phyloP scores from a whole-genome alignment of 164 flowering plant genomes.

The Chimonanthus praecox region DNA sequence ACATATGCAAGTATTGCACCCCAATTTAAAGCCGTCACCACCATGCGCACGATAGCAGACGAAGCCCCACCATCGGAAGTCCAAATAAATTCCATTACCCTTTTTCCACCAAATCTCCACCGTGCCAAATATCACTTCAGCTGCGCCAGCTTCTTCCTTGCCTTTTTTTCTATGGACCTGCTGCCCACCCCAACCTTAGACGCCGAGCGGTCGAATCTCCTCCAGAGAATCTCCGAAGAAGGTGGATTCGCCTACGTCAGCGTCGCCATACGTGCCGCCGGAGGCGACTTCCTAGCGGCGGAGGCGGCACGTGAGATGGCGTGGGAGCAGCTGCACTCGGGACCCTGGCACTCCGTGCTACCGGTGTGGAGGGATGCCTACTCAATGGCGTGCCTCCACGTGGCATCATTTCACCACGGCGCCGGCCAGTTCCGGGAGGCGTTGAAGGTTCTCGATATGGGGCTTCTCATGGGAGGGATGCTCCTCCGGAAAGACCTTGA shows the following conservation, averaged over 20 bases:
- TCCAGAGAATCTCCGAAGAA: slow-evolving; percentile 47
- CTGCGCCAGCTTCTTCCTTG: background rate
- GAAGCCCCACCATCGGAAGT: background rate
- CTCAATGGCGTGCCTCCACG: slow-evolving; percentile 80
- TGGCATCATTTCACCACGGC: slow-evolving; percentile 42
- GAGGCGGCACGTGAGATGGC: slow-evolving; percentile 94
- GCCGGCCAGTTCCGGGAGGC: slow-evolving; percentile 53
- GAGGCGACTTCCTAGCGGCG: slow-evolving; percentile 67
- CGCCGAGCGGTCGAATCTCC: slow-evolving; percentile 38
- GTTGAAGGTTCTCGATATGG: slow-evolving; percentile 75
- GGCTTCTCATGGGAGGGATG: slow-evolving; percentile 85
- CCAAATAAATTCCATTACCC: background rate
- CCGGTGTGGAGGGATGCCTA: slow-evolving; percentile 94
- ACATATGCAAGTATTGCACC: background rate
- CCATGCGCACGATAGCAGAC: background rate
- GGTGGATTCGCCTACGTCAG: slow-evolving; percentile 80
- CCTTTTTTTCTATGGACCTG: background rate
- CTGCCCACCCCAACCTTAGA: slow-evolving; percentile 55
- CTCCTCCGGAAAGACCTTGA: slow-evolving; percentile 54
- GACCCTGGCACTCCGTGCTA: slow-evolving; percentile 91
- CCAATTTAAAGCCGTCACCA: background rate
- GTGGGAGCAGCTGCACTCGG: slow-evolving; percentile 98
- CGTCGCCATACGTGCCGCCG: slow-evolving; percentile 50
- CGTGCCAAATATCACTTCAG: too few species aligned
- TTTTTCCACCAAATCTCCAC: background rate